Conservation (phyloP, 257 asterid genomes). For the Galeopsis tetrahit region DNA sequence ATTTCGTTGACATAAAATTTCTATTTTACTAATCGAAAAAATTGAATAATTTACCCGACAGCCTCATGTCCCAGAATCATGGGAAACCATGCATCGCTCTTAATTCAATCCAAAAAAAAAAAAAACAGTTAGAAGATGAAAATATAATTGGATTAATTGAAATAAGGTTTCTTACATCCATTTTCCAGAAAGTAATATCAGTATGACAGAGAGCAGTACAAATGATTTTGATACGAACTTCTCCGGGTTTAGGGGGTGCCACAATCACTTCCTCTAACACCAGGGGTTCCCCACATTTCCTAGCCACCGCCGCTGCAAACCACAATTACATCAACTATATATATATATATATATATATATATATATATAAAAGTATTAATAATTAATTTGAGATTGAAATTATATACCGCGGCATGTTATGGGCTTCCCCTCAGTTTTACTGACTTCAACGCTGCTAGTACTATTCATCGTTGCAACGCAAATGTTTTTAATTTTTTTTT, state of each 20-base stretch:
- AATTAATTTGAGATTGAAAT: background rate
- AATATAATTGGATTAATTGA: background rate
- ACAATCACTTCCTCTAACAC: constrained; percentile 69
- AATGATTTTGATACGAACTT: constrained; percentile 68
- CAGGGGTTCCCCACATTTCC: constrained; percentile 66
- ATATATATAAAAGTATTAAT: no score
- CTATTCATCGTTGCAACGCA: background rate
- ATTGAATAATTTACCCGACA: constrained; percentile 46
- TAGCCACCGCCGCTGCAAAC: constrained; percentile 75
- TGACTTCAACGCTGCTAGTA: no score
- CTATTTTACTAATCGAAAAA: no score
- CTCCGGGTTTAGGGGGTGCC: constrained; percentile 59
- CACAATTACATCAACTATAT: no score
- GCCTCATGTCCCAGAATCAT: constrained; percentile 76
- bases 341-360: no score
- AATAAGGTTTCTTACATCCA: constrained; percentile 37
- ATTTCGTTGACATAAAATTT: no score
- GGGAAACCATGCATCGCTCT: constrained; percentile 54
- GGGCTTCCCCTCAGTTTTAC: background rate
- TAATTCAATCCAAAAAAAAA: background rate
- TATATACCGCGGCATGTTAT: background rate
- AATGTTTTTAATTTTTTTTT: no score
- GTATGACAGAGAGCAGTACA: constrained; percentile 70
- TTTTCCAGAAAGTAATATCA: constrained; percentile 57
- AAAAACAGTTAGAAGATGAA: background rate